Conservation (phyloP, 1,284 basidiomycete genomes). For the Entoloma clypeatum region DNA sequence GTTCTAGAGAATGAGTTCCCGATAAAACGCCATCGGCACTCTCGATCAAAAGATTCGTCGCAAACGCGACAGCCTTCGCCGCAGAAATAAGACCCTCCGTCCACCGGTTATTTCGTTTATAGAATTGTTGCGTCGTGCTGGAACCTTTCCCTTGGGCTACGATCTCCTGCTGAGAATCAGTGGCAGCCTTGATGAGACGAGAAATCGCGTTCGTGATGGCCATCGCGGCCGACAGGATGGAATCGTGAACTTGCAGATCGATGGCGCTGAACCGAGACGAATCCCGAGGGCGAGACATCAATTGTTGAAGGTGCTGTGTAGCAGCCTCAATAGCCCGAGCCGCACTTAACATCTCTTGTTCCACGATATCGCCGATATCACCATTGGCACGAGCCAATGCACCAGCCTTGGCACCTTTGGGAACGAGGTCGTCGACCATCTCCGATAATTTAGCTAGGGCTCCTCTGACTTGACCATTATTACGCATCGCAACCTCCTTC, state of each 20-base stretch:
- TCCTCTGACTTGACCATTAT: constrained; percentile 81
- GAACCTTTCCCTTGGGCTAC: constrained; percentile 93
- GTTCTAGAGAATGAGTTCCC: constrained; percentile 95
- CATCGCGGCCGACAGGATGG: constrained; percentile 90
- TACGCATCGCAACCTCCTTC: constrained; percentile 86
- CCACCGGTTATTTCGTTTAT: constrained; percentile 99
- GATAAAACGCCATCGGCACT: constrained; percentile 96
- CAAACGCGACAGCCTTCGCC: constrained; percentile 96
- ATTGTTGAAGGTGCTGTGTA: constrained; percentile 83
- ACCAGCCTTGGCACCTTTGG: constrained; percentile 75
- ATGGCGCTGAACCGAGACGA: constrained; percentile 81
- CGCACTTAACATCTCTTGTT: constrained; percentile 94
- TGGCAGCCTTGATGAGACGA: constrained; percentile 93
- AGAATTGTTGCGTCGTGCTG: constrained; percentile 92
- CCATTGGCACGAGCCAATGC: constrained; percentile 79
- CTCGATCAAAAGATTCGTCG: constrained; percentile 96
- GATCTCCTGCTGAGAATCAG: constrained; percentile 97
- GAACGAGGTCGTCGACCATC: constrained; percentile 81
- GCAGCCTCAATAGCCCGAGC: constrained; percentile 93
- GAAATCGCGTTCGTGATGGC: constrained; percentile 95
- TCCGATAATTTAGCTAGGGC: constrained; percentile 86
- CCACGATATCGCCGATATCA: constrained; percentile 95
- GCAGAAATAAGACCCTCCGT: constrained; percentile 99
- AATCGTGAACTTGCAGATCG: constrained; percentile 97
- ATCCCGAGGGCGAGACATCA: constrained; percentile 88